A percentile compares a stretch with the other conserved stretches of the same genome.
Evolutionary conservation across 2,329 filamentous ascomycete genomes (phyloP).

Genomic region (Ascosphaera apis): DNA sequence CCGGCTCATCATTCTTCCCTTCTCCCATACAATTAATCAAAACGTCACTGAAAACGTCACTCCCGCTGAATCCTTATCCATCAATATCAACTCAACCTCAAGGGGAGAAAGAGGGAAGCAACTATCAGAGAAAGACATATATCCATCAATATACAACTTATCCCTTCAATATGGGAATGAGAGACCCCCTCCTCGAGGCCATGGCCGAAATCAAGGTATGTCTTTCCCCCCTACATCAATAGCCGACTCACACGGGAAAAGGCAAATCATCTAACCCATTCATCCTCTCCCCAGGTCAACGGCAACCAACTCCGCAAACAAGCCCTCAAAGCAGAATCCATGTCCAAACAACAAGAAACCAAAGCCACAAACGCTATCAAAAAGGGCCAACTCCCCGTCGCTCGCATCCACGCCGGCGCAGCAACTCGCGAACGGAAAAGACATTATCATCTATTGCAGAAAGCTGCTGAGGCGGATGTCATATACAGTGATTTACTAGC

Average conservation of each 20-base stretch:
- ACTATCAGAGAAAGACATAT: no score
- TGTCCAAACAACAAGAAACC: constrained; percentile 23
- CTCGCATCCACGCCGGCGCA: constrained; percentile 24
- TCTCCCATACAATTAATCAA: no score
- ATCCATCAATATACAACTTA: no score
- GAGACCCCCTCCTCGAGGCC: constrained; percentile 6
- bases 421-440: constrained; percentile 24
- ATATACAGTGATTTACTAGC: constrained; percentile 27
- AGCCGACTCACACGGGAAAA: background rate
- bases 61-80: no score
- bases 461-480: constrained; percentile 24
- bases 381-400: constrained; percentile 25
- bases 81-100: no score
- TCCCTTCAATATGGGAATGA: no score
- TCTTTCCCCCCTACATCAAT: background rate
- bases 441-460: constrained; percentile 21
- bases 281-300: constrained; percentile 14
- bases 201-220: constrained; percentile 7
- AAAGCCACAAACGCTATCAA: constrained; percentile 26
- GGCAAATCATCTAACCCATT: background rate
- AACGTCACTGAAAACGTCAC: no score
- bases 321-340: constrained; percentile 22
- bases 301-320: constrained; percentile 26
- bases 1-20: no score
- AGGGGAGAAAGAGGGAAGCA: no score